These are phyloP conservation scores for Sphagnum magellanicum DNA, from an alignment of 228 moss, liverwort and hornwort genomes.

Conservation along the genomic window DNA sequence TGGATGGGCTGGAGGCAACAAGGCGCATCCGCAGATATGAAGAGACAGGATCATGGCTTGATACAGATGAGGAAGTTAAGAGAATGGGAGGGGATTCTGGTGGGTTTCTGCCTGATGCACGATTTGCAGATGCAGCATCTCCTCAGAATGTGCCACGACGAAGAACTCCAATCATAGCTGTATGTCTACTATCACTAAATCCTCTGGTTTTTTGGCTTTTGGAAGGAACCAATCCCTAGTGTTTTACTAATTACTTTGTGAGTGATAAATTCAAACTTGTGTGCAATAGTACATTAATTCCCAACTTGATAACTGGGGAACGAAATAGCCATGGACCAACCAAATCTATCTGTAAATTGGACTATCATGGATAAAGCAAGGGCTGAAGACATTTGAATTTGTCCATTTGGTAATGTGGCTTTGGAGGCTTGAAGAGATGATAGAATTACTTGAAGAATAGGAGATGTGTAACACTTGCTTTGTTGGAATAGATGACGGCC, in stretches of 20 bases:
- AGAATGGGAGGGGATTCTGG: constrained; percentile 10
- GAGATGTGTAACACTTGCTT: no score
- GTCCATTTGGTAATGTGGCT: no score
- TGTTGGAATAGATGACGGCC: constrained; percentile 32
- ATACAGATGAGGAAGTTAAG: constrained; percentile 17
- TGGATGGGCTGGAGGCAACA: constrained; percentile 85
- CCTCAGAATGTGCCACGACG: constrained; percentile 10
- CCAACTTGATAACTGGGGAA: no score
- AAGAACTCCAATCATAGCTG: constrained; percentile 71
- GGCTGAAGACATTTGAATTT: no score
- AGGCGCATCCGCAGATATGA: constrained; percentile 55
- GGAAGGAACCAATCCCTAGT: not conserved
- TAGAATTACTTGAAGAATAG: no score
- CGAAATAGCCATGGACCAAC: no score
- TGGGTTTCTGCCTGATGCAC: not conserved
- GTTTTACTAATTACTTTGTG: no score
- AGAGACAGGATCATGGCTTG: constrained; percentile 29
- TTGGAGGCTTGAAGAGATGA: no score
- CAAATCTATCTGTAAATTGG: no score
- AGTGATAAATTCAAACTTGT: no score
- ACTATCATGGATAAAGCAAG: no score
- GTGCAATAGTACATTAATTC: no score
- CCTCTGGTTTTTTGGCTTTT: not conserved
- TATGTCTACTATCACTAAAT: constrained; percentile 14
- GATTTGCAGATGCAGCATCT: constrained; percentile 11